Base-by-base conservation (phyloP, 2,329 filamentous ascomycete genomes). In the Capronia americana region DNA sequence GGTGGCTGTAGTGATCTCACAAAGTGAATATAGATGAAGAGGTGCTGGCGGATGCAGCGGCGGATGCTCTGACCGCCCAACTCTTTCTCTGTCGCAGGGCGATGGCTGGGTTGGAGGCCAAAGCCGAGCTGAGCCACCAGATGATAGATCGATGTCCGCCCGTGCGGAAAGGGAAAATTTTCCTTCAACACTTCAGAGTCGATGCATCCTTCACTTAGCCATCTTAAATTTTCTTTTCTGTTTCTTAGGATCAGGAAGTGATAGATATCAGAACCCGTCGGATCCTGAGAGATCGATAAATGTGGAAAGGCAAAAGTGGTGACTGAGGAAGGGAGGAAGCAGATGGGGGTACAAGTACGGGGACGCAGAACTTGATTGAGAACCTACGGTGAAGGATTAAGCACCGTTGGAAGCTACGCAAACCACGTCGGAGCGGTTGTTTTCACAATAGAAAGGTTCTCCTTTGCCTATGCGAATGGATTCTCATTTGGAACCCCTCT, bases 141-240 rank as follows among this genome's bases (percentile, higher is more conserved):
- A 54, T 54, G 10, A 61, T 32, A 38, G 48, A 54, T 61, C 58
- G 46, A 61, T 53, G 12, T 61, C 28, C 48, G 28, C 46, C 30
- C 48, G 58, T 30, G 28, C 58, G 6, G 50, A 50, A 17, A n/a
- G 28, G 41, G 57, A 59, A 48, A 44, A 23, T 53, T 38, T 61
- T 51, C 48, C 28, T 26, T 20, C 30, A 28, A 28, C 32, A 20
- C 20, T 54, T n/a, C 14, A 38, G 12, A 38, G 46, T 12, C n/a
- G 11, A 24, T n/a, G n/a, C 30, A 34, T 53, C 7, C n/a, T 38
- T 61, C 58, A 51, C 32, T 38, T 4, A 24, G n/a, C 24, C 58
- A 51, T 54, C 23, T 17, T 28, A 28, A 53, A 24, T 17, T 24
- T 10, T 28, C 48, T 28, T 28, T 28, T 53, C 11, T 53, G 48